Evolutionary conservation across 2,329 filamentous ascomycete genomes (phyloP).

Genomic region (Pseudovirgaria hyperparasitica): DNA sequence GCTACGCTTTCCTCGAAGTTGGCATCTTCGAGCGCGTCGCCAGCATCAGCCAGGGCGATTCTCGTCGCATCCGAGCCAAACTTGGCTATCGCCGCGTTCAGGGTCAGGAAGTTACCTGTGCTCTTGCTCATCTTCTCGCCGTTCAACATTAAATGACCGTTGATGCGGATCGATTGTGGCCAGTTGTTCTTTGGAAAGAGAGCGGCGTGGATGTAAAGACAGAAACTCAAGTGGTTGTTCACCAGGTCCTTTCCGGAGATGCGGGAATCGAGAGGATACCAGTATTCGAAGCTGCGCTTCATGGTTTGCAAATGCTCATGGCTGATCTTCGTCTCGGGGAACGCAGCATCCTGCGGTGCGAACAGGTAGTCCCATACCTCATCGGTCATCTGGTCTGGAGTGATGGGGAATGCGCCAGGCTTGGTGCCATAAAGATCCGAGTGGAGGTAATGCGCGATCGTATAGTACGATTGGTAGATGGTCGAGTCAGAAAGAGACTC

Average conservation of each 20-base stretch:
- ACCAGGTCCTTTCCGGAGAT: slow-evolving; percentile 66
- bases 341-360: slow-evolving; percentile 57
- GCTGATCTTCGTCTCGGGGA: slow-evolving; percentile 58
- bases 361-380: slow-evolving; percentile 93
- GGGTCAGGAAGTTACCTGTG: slow-evolving; percentile 92
- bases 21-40: slow-evolving; percentile 86
- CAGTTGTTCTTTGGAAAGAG: slow-evolving; percentile 82
- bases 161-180: slow-evolving; percentile 74
- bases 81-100: slow-evolving; percentile 74
- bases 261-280: slow-evolving; percentile 83
- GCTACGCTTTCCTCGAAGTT: slow-evolving; percentile 96
- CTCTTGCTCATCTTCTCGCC: slow-evolving; percentile 98
- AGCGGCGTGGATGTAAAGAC: slow-evolving; percentile 84
- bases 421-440: slow-evolving; percentile 64
- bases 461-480: slow-evolving; percentile 64
- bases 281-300: slow-evolving; percentile 91
- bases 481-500: slow-evolving; percentile 21
- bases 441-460: slow-evolving; percentile 49
- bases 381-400: slow-evolving; percentile 73
- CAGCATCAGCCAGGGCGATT: slow-evolving; percentile 85
- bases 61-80: slow-evolving; percentile 89
- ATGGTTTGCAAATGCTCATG: slow-evolving; percentile 63
- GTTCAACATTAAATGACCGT: slow-evolving; percentile 88
- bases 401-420: slow-evolving; percentile 29
- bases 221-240: slow-evolving; percentile 87